Evolutionary conservation across 2,329 filamentous ascomycete genomes (phyloP).

Genomic region (Capronia epimyces): DNA sequence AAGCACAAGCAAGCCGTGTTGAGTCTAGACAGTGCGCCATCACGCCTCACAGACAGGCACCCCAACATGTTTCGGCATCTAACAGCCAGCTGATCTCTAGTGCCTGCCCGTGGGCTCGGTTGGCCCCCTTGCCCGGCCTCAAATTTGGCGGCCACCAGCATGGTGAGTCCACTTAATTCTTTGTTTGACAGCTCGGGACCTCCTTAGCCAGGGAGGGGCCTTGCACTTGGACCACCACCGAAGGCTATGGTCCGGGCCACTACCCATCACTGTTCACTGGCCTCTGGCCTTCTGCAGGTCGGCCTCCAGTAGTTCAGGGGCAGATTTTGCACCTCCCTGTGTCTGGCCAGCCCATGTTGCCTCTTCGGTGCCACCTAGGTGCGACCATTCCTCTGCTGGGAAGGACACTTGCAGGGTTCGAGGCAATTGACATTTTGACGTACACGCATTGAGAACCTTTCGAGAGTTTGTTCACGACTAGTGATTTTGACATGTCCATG

Average conservation of each 20-base stretch:
- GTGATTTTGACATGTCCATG: too few relatives aligned
- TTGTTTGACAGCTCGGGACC: neutral
- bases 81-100: neutral
- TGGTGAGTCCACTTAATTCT: neutral
- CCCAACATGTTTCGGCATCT: constrained; percentile 1
- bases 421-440: neutral
- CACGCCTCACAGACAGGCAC: neutral
- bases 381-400: neutral
- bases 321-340: neutral
- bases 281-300: neutral
- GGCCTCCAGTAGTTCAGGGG: neutral
- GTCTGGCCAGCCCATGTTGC: neutral
- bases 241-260: neutral
- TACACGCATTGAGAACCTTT: neutral
- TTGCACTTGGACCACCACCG: neutral
- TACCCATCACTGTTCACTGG: neutral
- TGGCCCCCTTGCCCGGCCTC: neutral
- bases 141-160: constrained; percentile 3
- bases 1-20: neutral
- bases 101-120: neutral
- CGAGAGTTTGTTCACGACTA: neutral
- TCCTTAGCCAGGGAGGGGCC: neutral
- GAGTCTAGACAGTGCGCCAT: constrained; percentile 13
- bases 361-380: neutral
- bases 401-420: neutral